Evolutionary conservation across 257 asterid genomes (phyloP), one percentile per base, ranked within the genome.

Genomic region (Euphrasia confusa): DNA sequence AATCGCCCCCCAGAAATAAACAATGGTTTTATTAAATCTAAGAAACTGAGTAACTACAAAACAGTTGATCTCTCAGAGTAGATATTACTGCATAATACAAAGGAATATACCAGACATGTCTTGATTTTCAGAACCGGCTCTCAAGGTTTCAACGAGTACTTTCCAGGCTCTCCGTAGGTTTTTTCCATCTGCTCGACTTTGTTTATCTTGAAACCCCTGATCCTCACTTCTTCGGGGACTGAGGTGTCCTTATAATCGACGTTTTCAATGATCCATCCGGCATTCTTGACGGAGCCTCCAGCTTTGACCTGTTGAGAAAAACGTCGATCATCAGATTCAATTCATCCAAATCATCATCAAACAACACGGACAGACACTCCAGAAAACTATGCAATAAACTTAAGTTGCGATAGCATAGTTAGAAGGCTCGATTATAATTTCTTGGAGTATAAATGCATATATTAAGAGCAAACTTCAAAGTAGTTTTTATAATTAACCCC

Each of bases 181-280:
- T 62, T 75, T 65, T 82, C 92, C 79, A 85, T 48, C 78, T 93
- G 99, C 80, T 89, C 96, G 9, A 77, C 74, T 66, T 80, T 87
- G 68, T 79, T 82, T 57, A 87, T 78, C 66, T 72, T 82, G 79
- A 87, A 93, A 54, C 97, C 97, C 63, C 99, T 82, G 73, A 89
- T 93, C 69, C 99, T 83, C 67, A 87, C 79, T 70, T 93, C 97
- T 75, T 93, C 99, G 10, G 92, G 87, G 55, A 67, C 67, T 3
- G 95, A 80, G 60, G 81, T 73, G 61, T 87, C 92, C 74, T 76
- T 85, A 18, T 42, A 79, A 71, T 93, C 95, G 21, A 93, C 95
- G 10, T 73, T 70, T 69, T 93, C 97, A 26, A 93, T 75, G 15
- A 54, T 62, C 95, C 97, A 89, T 30, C 99, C 97, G 10, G 80